Percentiles rank a stretch among this genome's conserved stretches.
Evolutionary conservation across 371 early-diverging fungal species (phyloP).

Genomic region (Conidiobolus incongruus): DNA sequence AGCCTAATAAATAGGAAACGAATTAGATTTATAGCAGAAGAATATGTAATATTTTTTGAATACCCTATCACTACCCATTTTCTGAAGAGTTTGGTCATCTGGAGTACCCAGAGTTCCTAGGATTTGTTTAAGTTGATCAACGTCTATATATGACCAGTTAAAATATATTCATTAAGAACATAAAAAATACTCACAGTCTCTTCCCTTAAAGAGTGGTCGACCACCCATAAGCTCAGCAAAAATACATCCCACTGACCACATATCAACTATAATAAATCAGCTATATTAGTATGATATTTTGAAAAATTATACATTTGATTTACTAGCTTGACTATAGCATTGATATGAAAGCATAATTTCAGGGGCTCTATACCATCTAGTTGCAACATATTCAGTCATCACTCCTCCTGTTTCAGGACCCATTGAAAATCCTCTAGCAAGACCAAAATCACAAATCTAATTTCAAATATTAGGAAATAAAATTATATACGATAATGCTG

Average conservation of each 20-base stretch:
- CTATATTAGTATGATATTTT: neutral
- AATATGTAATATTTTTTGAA: no score
- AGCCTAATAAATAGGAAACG: no score
- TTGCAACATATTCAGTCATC: conserved; percentile 94
- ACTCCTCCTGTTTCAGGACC: conserved; percentile 64
- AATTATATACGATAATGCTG: no score
- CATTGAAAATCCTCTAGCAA: conserved; percentile 75
- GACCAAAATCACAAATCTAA: conserved; percentile 82
- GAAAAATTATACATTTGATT: conserved; percentile 11
- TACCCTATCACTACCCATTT: conserved; percentile 64
- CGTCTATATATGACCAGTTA: conserved; percentile 26
- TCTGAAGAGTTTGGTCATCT: conserved; percentile 68
- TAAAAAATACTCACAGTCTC: conserved; percentile 38
- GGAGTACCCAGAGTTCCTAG: conserved; percentile 94
- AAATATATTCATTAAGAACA: no score
- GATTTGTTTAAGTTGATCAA: conserved; percentile 97
- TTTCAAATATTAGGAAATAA: neutral
- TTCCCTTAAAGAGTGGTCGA: conserved; percentile 70
- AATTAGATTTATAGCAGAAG: no score
- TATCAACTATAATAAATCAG: conserved; percentile 37
- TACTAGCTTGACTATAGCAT: conserved; percentile 87
- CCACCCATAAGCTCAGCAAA: conserved; percentile 91
- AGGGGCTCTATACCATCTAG: conserved; percentile 98
- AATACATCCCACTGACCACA: conserved; percentile 97
- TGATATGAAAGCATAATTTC: conserved; percentile 81